A percentile compares a stretch with the other conserved stretches of the same genome.
These are phyloP conservation scores for Phytopythium kandeliae DNA, from an alignment of 352 stramenopile genomes.

Conservation along the genomic window DNA sequence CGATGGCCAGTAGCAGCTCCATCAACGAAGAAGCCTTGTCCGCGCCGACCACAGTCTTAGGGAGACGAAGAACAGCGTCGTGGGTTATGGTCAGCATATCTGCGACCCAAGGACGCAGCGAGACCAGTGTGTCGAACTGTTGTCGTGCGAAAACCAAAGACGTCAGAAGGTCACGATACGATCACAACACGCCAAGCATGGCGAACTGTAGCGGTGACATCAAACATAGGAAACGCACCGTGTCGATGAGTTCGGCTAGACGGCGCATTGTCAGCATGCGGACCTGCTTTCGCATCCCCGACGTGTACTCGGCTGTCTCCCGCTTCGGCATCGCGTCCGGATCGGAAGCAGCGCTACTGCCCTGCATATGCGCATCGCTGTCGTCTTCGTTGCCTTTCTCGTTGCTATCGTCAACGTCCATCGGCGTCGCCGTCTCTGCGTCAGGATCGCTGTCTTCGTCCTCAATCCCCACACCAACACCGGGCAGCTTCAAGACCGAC, in stretches of 20 bases:
- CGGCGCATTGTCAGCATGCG: slow-evolving; percentile 74
- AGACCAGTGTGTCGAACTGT: slow-evolving; percentile 64
- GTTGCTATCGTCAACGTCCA: slow-evolving; percentile 7
- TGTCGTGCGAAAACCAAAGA: slow-evolving; percentile 8
- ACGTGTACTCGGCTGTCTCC: slow-evolving; percentile 15
- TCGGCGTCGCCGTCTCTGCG: background rate
- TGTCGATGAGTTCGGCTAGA: slow-evolving; percentile 68
- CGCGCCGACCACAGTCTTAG: slow-evolving; percentile 66
- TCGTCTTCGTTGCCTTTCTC: slow-evolving; percentile 16
- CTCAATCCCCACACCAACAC: slow-evolving; percentile 10
- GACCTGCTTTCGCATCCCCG: slow-evolving; percentile 71
- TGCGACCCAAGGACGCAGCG: slow-evolving; percentile 58
- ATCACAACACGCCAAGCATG: background rate
- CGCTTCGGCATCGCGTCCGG: slow-evolving; percentile 1
- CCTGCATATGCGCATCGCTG: slow-evolving; percentile 14
- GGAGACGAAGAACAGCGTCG: slow-evolving; percentile 60
- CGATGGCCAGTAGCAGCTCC: slow-evolving; percentile 66
- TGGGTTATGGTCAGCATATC: slow-evolving; percentile 35
- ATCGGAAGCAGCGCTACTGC: background rate
- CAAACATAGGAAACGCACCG: slow-evolving; percentile 11
- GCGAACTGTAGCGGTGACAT: background rate
- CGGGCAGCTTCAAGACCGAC: slow-evolving; percentile 60
- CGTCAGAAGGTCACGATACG: background rate
- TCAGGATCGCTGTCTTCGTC: slow-evolving; percentile 4
- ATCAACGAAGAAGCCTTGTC: slow-evolving; percentile 72